These are phyloP conservation scores for Aspergillus affinis DNA, from an alignment of 495 filamentous ascomycete species.

Conservation along the genomic window DNA sequence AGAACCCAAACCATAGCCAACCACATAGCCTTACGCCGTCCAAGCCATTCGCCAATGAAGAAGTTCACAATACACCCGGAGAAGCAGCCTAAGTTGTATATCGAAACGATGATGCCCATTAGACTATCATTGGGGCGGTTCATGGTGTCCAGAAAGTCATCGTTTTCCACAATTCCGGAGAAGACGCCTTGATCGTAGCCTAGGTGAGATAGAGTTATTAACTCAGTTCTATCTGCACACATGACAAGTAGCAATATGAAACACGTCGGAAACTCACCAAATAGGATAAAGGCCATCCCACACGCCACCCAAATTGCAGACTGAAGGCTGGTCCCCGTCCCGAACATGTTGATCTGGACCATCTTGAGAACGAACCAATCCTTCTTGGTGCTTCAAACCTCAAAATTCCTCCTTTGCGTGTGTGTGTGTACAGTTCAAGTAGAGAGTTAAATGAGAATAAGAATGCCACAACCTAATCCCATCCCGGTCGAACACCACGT, in stretches of 20 bases:
- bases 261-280: constrained; percentile 10
- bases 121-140: constrained; percentile 40
- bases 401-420: neutral
- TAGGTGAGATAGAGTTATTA: neutral
- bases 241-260: no score
- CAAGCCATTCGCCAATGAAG: constrained; percentile 48
- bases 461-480: no score
- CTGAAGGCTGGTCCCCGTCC: constrained; percentile 20
- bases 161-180: constrained; percentile 47
- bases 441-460: neutral
- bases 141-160: constrained; percentile 48
- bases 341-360: constrained; percentile 20
- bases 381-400: no score
- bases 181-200: constrained; percentile 60
- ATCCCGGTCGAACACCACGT: neutral
- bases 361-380: constrained; percentile 6
- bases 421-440: neutral
- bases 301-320: constrained; percentile 24
- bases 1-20: constrained; percentile 37
- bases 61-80: constrained; percentile 47
- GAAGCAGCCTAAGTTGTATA: constrained; percentile 53
- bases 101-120: constrained; percentile 48
- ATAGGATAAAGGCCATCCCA: constrained; percentile 27
- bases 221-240: no score
- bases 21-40: constrained; percentile 46